Conservation (phyloP, 1,139 yeast species). For the Chernovozyma aurita region DNA sequence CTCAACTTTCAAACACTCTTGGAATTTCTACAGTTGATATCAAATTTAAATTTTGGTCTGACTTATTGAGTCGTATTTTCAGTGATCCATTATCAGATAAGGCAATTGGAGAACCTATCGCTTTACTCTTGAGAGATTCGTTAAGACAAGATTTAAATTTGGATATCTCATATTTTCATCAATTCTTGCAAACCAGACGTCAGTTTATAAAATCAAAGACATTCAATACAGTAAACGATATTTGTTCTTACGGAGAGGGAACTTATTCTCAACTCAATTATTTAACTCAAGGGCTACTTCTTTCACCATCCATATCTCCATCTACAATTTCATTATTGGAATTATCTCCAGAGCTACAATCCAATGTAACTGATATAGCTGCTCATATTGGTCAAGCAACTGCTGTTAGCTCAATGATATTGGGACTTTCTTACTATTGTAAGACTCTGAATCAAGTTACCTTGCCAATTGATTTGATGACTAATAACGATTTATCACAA, state of each 20-base stretch:
- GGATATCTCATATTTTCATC: conserved; percentile 52
- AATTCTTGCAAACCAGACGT: conserved; percentile 59
- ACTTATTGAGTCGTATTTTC: conserved; percentile 40
- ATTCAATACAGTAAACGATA: conserved; percentile 50
- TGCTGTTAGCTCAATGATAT: conserved; percentile 61
- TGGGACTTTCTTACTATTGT: conserved; percentile 61
- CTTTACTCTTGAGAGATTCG: conserved; percentile 50
- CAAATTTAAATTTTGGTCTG: conserved; percentile 63
- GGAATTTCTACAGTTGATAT: conserved; percentile 48
- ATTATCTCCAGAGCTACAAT: conserved; percentile 38
- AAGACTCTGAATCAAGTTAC: conserved; percentile 45
- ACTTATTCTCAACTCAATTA: conserved; percentile 73
- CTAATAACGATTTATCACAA: conserved; percentile 54
- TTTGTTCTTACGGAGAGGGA: conserved; percentile 81
- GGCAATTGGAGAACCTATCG: conserved; percentile 62
- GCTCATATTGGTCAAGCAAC: conserved; percentile 86
- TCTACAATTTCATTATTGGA: conserved; percentile 50
- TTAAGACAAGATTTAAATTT: conserved; percentile 46
- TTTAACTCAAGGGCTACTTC: conserved; percentile 55
- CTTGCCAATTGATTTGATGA: conserved; percentile 62
- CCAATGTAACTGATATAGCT: conserved; percentile 52
- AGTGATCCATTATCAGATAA: conserved; percentile 33
- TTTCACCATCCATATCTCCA: conserved; percentile 58
- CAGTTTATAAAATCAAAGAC: conserved; percentile 41
- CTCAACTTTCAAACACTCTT: conserved; percentile 24